Base-by-base conservation (phyloP, 2,329 filamentous ascomycete species). In the Nigrospora oryzae region DNA sequence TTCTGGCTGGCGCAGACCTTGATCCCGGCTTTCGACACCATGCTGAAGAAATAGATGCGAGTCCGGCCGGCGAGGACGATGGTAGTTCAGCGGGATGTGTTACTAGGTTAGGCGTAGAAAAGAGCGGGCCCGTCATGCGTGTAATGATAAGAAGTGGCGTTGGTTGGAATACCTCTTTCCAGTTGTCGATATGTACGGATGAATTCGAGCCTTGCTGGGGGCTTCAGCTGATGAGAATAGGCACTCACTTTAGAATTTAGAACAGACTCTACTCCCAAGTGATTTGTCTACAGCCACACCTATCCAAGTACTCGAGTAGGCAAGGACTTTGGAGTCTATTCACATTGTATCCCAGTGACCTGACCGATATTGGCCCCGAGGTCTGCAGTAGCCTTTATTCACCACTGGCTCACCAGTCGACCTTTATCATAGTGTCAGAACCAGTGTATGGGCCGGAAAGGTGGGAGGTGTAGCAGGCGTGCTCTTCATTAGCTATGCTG, bases 1-100 rank as follows among this genome's bases (percentile, higher is more conserved):
- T 98, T 98, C 83, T 98, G 93, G 93, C 81, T 98, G 62, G 93
- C 93, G 46, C 93, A 98, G 75, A 97, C 93, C 30, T 75, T 98
- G 59, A 98, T 98, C 62, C 93, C 93, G 42, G 85, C 89, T 35
- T 97, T 97, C 66, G 87, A 81, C 56, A 63, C 56, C 46, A 67
- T 67, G 51, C 57, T 76, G 46, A 61, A 59, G 47, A 62, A 61
- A 53, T 64, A 59, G 54, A 52, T 19, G 11, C 34, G 34, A 8
- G 40, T 16, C 4, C 31, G 7, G 14, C 38, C 32, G 15, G 33
- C n/a, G 12, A 12, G 19, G 12, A 34, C 10, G 11, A 33, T 10
- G 7, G 31, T 15, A 40, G 44, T 40, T 35, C 23, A 16, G 41
- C 10, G 34, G 36, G 14, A 34, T 36, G 31, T 37, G 36, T 16